Percentiles rank a stretch among this genome's conserved stretches.
These are phyloP conservation scores for Plantago coronopus DNA, from an alignment of 305 asterid genomes.

Conservation along the genomic window DNA sequence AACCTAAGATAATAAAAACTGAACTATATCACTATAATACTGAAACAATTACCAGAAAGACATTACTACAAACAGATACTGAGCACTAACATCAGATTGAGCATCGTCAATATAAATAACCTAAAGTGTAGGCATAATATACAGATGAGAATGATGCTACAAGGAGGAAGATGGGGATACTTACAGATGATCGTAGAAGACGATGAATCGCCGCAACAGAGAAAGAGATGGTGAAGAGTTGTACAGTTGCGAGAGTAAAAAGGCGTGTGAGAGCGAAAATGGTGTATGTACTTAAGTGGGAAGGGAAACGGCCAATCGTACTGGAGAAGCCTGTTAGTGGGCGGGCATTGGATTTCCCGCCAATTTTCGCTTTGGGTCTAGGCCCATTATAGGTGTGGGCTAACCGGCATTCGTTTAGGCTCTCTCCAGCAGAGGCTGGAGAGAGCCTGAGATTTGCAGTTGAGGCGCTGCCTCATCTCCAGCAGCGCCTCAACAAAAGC, in stretches of 20 bases:
- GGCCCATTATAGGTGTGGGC: background rate
- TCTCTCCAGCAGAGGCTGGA: too few relatives aligned
- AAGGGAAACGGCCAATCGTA: background rate
- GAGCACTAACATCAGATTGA: background rate
- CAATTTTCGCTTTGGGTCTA: constrained; percentile 1
- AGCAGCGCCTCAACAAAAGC: too few relatives aligned
- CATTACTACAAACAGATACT: constrained; percentile 8
- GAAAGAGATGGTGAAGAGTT: background rate
- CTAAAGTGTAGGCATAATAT: background rate
- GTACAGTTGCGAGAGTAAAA: constrained; percentile 1
- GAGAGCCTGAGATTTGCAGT: too few relatives aligned
- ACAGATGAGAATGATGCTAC: background rate
- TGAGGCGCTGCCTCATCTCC: too few relatives aligned
- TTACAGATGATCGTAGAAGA: constrained; percentile 4
- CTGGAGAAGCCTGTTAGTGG: constrained; percentile 7
- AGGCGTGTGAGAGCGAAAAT: too few relatives aligned
- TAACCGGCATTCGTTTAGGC: too few relatives aligned
- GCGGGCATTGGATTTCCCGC: constrained; percentile 13
- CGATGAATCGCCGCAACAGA: background rate
- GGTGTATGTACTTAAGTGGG: background rate
- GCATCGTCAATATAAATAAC: background rate
- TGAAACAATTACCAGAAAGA: background rate
- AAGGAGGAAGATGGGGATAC: background rate
- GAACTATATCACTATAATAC: background rate
- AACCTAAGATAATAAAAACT: background rate